phyloP scores from a whole-genome alignment of 2,329 filamentous ascomycete genomes.

The Coniochaeta sp. region DNA sequence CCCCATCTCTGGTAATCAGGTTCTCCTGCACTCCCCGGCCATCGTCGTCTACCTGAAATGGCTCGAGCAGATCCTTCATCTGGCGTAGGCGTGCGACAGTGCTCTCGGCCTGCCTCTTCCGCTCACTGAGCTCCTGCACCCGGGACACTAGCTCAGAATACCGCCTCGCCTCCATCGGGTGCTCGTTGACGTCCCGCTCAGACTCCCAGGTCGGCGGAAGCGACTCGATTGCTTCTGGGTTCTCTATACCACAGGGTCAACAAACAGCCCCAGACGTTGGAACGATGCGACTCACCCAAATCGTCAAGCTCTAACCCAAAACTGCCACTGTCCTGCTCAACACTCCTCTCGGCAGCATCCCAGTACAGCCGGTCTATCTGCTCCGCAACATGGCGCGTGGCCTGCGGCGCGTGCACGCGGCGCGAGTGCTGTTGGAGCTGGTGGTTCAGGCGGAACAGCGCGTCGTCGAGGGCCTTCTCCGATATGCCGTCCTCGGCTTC shows the following conservation, averaged over 20 bases:
- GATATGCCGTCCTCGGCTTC: slow-evolving; percentile 30
- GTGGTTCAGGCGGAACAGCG: slow-evolving; percentile 51
- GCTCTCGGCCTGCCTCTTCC: slow-evolving; percentile 25
- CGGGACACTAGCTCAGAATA: slow-evolving; percentile 43
- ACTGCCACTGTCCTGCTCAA: not conserved
- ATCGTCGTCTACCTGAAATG: slow-evolving; percentile 27
- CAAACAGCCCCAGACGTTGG: not conserved
- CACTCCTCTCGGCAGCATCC: slow-evolving; percentile 30
- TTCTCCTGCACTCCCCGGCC: slow-evolving; percentile 52
- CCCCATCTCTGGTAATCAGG: slow-evolving; percentile 56
- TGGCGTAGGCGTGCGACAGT: slow-evolving; percentile 36
- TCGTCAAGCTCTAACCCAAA: not conserved
- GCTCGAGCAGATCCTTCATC: slow-evolving; percentile 43
- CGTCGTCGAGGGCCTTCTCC: slow-evolving; percentile 47
- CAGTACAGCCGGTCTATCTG: slow-evolving; percentile 63
- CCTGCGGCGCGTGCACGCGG: slow-evolving; percentile 59
- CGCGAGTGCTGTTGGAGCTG: slow-evolving; percentile 57
- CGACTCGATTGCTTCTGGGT: slow-evolving; percentile 32
- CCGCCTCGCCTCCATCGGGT: slow-evolving; percentile 39
- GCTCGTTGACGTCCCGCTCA: slow-evolving; percentile 24
- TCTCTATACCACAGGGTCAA: not conserved
- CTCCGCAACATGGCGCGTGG: slow-evolving; percentile 64
- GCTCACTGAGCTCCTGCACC: slow-evolving; percentile 42
- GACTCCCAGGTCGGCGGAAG: slow-evolving; percentile 41
- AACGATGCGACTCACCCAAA: slow-evolving; percentile 7